These are phyloP conservation scores for Nidularia sp. DNA, from an alignment of 768 basidiomycete genomes.

Conservation along the genomic window DNA sequence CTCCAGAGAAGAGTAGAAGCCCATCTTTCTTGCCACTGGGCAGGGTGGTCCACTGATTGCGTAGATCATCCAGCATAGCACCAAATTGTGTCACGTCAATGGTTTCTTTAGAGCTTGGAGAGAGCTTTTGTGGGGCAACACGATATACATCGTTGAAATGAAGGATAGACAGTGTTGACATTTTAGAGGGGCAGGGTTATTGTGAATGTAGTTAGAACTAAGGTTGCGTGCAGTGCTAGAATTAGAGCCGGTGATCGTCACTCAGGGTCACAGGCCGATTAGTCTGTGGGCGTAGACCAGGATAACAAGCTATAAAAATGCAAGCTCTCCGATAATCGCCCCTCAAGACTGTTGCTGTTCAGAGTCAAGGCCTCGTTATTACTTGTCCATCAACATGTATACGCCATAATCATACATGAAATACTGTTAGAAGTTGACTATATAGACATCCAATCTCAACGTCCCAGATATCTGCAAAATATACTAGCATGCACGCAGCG, in stretches of 20 bases:
- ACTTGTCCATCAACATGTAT: too few relatives aligned
- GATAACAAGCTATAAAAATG: too few relatives aligned
- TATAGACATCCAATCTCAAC: too few relatives aligned
- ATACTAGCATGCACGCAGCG: too few relatives aligned
- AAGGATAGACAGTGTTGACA: slow-evolving; percentile 35
- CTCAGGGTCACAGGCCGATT: too few relatives aligned
- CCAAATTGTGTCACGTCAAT: slow-evolving; percentile 87
- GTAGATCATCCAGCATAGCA: slow-evolving; percentile 60
- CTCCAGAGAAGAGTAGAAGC: slow-evolving; percentile 82
- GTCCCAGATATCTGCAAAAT: too few relatives aligned
- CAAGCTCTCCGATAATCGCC: too few relatives aligned
- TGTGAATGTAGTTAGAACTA: neutral
- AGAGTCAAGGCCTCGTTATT: too few relatives aligned
- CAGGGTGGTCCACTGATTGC: slow-evolving; percentile 48
- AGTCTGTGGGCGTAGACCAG: too few relatives aligned
- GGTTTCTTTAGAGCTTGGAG: slow-evolving; percentile 47
- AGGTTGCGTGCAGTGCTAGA: neutral
- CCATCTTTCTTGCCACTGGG: slow-evolving; percentile 60
- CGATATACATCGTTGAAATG: slow-evolving; percentile 88
- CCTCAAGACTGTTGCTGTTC: too few relatives aligned
- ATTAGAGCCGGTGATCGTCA: neutral
- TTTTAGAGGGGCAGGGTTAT: slow-evolving; percentile 2
- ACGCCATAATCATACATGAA: too few relatives aligned
- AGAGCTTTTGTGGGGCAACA: slow-evolving; percentile 69
- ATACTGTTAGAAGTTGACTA: too few relatives aligned